Evolutionary conservation across 371 early-diverging fungal species (phyloP), one percentile per base, ranked within the genome.

Genomic region (Saksenaea vasiformis): DNA sequence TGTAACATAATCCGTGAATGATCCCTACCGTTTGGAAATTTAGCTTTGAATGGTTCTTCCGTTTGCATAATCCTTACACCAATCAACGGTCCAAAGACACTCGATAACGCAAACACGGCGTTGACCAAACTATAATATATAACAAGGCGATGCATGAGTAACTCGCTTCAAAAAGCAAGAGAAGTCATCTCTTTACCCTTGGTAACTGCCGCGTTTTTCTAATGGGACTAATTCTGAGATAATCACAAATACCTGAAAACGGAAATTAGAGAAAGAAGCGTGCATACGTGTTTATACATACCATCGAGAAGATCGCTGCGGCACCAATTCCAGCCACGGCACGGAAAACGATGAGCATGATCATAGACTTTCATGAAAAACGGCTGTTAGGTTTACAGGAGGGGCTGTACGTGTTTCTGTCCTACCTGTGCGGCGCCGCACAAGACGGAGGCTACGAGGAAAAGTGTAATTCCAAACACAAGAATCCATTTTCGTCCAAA

Each of bases 401-500:
- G 10, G 26, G 7, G 1, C 27, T 10, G 22, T n/a, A 54, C 3
- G 22, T 44, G 9, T 37, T 41, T 51, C 41, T 9, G n/a, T 22
- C 58, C 47, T 13, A 78, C 79, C 60, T 73, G 39, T 3, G 80
- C 64, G 14, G 77, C 85, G 38, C 86, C 93, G 70, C 90, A 88
- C 0, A 86, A 53, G 15, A 84, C 47, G 3, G 87, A 87, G 1
- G 87, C 90, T 38, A 87, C 39, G 51, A 85, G 68, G 71, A 93
- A 93, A 17, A 88, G 54, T 26, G 64, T 41, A 39, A 88, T 80
- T 31, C 87, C 85, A 54, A 78, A 61, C 19, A 91, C 61, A 43
- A 87, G 72, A 17, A 85, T 81, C 51, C 72, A 61, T 70, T 90
- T 90, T 10, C 91, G 84, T 15, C 91, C 93, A 71, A 91, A 91